These are phyloP conservation scores for Tulasnella sp. DNA, from an alignment of 768 basidiomycete species.

Conservation along the genomic window DNA sequence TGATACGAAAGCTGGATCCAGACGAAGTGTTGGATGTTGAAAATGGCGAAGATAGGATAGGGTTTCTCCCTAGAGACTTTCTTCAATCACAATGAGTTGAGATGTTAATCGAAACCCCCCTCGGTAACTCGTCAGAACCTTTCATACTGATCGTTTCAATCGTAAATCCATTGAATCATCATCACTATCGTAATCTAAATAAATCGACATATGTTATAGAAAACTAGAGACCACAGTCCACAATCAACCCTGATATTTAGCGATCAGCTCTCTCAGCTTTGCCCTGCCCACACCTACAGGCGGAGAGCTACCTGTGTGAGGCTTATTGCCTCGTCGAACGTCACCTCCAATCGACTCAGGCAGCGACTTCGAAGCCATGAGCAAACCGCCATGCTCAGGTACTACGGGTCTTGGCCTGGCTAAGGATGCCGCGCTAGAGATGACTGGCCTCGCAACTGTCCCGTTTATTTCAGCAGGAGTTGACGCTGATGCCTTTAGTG, in stretches of 20 bases:
- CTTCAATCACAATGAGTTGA: too few species aligned
- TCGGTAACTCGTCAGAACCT: too few species aligned
- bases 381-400: background rate
- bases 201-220: background rate
- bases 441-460: constrained; percentile 9
- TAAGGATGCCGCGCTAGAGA: constrained; percentile 11
- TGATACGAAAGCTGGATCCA: constrained; percentile 35
- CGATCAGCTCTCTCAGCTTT: constrained; percentile 13
- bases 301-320: constrained; percentile 1
- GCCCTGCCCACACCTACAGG: constrained; percentile 7
- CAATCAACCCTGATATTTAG: constrained; percentile 8
- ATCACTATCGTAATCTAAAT: too few species aligned
- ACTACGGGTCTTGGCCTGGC: background rate
- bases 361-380: background rate
- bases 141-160: too few species aligned
- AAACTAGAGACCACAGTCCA: background rate
- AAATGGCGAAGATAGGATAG: constrained; percentile 57
- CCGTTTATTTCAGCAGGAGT: constrained; percentile 12
- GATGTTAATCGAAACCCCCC: too few species aligned
- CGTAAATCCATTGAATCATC: too few species aligned
- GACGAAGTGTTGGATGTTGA: constrained; percentile 43
- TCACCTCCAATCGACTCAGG: constrained; percentile 2
- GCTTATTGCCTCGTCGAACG: background rate
- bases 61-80: constrained; percentile 65
- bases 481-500: too few species aligned